Evolutionary conservation across 495 filamentous ascomycete genomes (phyloP).

Genomic region (Symbiotaphrina buchneri): DNA sequence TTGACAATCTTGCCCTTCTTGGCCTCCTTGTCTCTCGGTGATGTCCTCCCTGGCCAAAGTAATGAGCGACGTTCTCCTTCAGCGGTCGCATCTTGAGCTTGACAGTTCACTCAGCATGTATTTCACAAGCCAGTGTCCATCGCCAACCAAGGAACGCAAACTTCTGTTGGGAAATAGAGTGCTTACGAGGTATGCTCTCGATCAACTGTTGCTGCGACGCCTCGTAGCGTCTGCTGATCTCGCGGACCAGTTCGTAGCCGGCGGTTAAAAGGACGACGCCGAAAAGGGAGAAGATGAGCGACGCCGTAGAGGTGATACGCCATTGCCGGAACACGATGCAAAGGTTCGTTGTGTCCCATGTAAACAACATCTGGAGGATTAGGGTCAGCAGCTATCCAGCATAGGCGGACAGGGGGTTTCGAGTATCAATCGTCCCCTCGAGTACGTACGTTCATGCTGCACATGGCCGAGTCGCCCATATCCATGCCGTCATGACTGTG

Average conservation of each 20-base stretch:
- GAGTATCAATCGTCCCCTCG: neutral
- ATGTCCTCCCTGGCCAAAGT: constrained; percentile 44
- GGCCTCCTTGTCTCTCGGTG: constrained; percentile 21
- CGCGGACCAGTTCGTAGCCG: constrained; percentile 76
- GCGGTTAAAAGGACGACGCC: constrained; percentile 64
- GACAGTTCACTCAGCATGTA: too few species aligned
- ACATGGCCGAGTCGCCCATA: constrained; percentile 18
- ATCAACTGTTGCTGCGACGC: constrained; percentile 25
- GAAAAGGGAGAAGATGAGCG: constrained; percentile 59
- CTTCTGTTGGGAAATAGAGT: too few species aligned
- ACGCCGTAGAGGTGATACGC: constrained; percentile 50
- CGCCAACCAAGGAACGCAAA: too few species aligned
- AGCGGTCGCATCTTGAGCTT: too few species aligned
- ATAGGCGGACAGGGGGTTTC: neutral
- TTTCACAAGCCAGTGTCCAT: too few species aligned
- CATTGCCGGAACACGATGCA: constrained; percentile 90
- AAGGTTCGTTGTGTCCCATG: constrained; percentile 75
- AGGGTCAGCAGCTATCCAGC: constrained; percentile 2
- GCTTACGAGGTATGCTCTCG: constrained; percentile 31
- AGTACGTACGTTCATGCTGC: constrained; percentile 61
- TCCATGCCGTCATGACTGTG: constrained; percentile 1
- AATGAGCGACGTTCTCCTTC: constrained; percentile 44
- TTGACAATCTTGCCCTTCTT: constrained; percentile 50
- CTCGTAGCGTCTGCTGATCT: constrained; percentile 57
- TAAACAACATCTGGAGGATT: constrained; percentile 70